Base-by-base conservation (phyloP, 805 yeast genomes). In the Sugiyamaella boreocaroliniensis region DNA sequence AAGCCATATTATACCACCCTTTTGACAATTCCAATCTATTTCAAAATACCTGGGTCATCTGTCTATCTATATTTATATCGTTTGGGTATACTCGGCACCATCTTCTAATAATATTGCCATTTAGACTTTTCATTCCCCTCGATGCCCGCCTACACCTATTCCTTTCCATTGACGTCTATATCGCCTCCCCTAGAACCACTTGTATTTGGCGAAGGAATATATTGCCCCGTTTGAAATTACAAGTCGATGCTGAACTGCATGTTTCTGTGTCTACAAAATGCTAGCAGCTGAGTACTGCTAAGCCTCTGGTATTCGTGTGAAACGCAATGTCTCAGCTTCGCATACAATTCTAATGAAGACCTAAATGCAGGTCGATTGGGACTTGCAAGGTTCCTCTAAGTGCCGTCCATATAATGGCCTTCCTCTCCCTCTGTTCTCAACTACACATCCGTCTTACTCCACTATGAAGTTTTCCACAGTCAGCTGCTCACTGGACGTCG, bases 401-500 rank as follows among this genome's bases (percentile, higher is more conserved):
- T 11, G 37, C 37, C 12, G 5, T 32, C 37, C 37, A 32, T 32
- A 32, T 32, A 32, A 32, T 14, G 37, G 11, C 4, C 37, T 14
- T 14, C 12, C 3, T 32, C 8, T 15, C n/a, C 16, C 16, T 14
- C 10, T 43, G 16, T 6, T 43, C n/a, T 18, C 20, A n/a, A 12
- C 43, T 15, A 18, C 16, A 43, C 16, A 22, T 22, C 26, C 26
- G n/a, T 22, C 3, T 22, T 20, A 19, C 16, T 15, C n/a, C 32
- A 29, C 29, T 14, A 43, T 49, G 48, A 49, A 29, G 37, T 22
- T 16, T 9, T 48, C 29, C 19, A 4, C 43, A 5, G 18, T 49
- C 40, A 42, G 40, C 4, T 55, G 51, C 19, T 40, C 50, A 4
- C 12, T 52, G 20, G 52, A 52, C 4, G 22, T 49, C 2, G 43